These are phyloP conservation scores for Mallotus nudiflorus DNA, from an alignment of 345 rosid genomes.

Conservation along the genomic window DNA sequence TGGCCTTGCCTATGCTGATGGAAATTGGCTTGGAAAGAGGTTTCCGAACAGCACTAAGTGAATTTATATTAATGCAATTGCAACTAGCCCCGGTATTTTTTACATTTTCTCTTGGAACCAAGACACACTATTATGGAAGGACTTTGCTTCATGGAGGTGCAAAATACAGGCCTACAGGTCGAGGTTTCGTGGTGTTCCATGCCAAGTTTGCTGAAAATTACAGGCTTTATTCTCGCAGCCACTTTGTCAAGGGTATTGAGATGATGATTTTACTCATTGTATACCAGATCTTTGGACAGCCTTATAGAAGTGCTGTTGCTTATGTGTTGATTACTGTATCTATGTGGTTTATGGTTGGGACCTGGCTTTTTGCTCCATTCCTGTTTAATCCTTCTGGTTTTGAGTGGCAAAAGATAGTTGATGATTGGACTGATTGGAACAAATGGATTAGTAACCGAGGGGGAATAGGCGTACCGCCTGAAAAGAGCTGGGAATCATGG, in stretches of 20 bases:
- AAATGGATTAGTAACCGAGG: slow-evolving; percentile 95
- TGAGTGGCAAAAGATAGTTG: slow-evolving; percentile 99
- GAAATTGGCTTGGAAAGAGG: slow-evolving; percentile 98
- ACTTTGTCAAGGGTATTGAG: slow-evolving; percentile 96
- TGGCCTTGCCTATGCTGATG: slow-evolving; percentile 99
- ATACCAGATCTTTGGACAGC: slow-evolving; percentile 78
- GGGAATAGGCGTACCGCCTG: slow-evolving; percentile 96
- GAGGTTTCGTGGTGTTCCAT: slow-evolving; percentile 98
- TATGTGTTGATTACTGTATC: slow-evolving; percentile 87
- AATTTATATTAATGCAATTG: slow-evolving; percentile 91
- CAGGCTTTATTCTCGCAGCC: slow-evolving; percentile 96
- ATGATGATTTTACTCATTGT: slow-evolving; percentile 90
- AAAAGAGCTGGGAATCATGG: slow-evolving; percentile 99
- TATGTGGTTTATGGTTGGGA: slow-evolving; percentile 99
- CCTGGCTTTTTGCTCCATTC: slow-evolving; percentile 99
- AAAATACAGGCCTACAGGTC: slow-evolving; percentile 91
- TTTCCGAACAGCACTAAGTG: slow-evolving; percentile 91
- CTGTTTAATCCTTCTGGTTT: slow-evolving; percentile 98
- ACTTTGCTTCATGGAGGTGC: slow-evolving; percentile 98
- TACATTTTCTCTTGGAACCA: slow-evolving; percentile 98
- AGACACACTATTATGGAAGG: slow-evolving; percentile 96
- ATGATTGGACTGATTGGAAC: slow-evolving; percentile 99
- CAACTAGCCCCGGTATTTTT: slow-evolving; percentile 97
- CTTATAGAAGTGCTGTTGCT: slow-evolving; percentile 84
- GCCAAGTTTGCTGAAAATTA: slow-evolving; percentile 99